These are phyloP conservation scores for Elongisporangium senticosum DNA, from an alignment of 352 stramenopile species.

Conservation along the genomic window DNA sequence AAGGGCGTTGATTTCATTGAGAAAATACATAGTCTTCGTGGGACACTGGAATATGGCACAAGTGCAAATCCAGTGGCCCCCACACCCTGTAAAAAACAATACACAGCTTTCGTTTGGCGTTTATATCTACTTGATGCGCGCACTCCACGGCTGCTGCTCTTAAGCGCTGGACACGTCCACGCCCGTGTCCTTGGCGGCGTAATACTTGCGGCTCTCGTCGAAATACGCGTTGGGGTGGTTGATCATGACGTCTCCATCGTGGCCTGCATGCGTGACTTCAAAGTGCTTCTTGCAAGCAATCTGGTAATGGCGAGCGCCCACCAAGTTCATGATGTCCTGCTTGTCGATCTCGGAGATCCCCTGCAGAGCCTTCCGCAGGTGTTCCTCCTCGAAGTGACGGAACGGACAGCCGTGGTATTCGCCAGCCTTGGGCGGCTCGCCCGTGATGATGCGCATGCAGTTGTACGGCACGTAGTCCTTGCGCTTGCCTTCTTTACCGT, in stretches of 20 bases:
- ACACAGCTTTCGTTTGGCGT: background rate
- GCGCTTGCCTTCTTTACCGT: constrained; percentile 98
- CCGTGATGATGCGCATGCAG: constrained; percentile 98
- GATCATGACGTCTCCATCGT: constrained; percentile 88
- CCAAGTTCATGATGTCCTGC: constrained; percentile 89
- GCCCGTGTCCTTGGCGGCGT: constrained; percentile 76
- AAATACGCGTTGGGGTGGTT: constrained; percentile 99
- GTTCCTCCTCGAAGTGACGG: constrained; percentile 92
- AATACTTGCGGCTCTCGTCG: constrained; percentile 92
- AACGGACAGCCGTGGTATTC: constrained; percentile 99
- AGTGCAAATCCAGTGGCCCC: no score
- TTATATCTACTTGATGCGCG: background rate
- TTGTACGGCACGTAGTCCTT: constrained; percentile 96
- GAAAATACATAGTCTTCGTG: background rate
- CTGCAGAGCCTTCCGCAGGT: constrained; percentile 87
- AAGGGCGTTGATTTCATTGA: constrained; percentile 2
- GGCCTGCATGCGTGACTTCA: constrained; percentile 89
- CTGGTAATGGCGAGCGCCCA: constrained; percentile 94
- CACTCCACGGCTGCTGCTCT: background rate
- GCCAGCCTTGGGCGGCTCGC: constrained; percentile 87
- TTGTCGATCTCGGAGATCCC: constrained; percentile 81
- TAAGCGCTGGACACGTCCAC: constrained; percentile 37
- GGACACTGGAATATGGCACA: background rate
- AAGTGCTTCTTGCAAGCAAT: constrained; percentile 98
- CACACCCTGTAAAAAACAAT: background rate